Percentiles rank a stretch among this genome's conserved stretches.
These are phyloP conservation scores for Backusella morwellensis DNA, from an alignment of 192 early-diverging fungal genomes.

Conservation along the genomic window DNA sequence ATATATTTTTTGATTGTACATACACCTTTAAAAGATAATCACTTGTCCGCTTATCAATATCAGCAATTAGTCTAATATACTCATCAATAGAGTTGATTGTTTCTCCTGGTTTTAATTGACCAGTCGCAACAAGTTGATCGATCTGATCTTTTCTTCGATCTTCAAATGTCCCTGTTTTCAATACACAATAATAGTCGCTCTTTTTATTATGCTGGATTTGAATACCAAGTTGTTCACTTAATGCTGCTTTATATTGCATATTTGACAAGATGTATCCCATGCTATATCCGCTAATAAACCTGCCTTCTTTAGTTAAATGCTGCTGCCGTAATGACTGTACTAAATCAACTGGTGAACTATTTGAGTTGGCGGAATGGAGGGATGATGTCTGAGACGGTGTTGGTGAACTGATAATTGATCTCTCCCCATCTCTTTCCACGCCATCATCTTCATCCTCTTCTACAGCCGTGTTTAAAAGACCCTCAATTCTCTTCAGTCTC, in stretches of 20 bases:
- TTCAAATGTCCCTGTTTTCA: constrained; percentile 19
- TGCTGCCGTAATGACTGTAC: neutral
- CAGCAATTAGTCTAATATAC: constrained; percentile 25
- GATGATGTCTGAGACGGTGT: neutral
- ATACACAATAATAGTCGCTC: neutral
- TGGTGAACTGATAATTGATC: neutral
- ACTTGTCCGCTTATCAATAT: constrained; percentile 20
- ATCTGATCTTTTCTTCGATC: constrained; percentile 15
- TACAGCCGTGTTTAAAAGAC: neutral
- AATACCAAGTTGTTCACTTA: constrained; percentile 10
- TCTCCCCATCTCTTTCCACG: neutral
- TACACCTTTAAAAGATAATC: constrained; percentile 32
- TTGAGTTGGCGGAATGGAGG: neutral
- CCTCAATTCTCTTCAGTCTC: constrained; percentile 4
- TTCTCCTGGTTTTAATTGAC: neutral
- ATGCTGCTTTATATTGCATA: neutral
- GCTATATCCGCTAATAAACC: neutral
- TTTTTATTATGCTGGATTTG: neutral
- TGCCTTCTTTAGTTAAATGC: neutral
- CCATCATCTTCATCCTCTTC: neutral
- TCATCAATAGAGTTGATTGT: constrained; percentile 11
- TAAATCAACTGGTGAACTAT: neutral
- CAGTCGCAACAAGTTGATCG: neutral
- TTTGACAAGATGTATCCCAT: neutral
- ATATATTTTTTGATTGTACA: neutral